Percentiles rank a stretch among this genome's conserved stretches.
Evolutionary conservation across 1,284 basidiomycete genomes (phyloP).

Genomic region (Ceratobasidium sp.): DNA sequence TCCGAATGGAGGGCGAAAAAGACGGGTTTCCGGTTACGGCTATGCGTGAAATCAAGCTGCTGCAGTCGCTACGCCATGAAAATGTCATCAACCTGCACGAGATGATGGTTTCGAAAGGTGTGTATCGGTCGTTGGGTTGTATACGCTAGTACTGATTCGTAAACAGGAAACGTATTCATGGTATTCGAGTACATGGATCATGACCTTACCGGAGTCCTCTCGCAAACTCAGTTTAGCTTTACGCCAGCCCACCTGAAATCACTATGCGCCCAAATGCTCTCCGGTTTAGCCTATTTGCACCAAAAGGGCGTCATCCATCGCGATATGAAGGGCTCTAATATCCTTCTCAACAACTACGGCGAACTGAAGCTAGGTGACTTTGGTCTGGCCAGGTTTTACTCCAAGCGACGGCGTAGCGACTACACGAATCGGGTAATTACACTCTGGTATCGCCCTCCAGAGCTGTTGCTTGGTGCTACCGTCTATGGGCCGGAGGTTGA

Average conservation of each 20-base stretch:
- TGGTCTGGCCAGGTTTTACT: conserved; percentile 96
- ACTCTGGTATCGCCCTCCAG: conserved; percentile 98
- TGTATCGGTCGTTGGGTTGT: conserved; percentile 51
- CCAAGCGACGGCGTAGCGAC: conserved; percentile 88
- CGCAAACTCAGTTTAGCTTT: conserved; percentile 90
- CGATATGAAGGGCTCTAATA: conserved; percentile 98
- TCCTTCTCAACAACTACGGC: conserved; percentile 92
- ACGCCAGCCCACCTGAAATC: conserved; percentile 92
- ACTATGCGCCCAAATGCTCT: conserved; percentile 93
- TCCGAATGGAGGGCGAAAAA: conserved; percentile 96
- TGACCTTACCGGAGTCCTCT: conserved; percentile 94
- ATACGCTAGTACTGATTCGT: background rate
- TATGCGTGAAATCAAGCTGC: conserved; percentile 97
- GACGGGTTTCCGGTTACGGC: conserved; percentile 99
- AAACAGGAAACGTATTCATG: conserved; percentile 93
- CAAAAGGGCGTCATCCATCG: conserved; percentile 96
- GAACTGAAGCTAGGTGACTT: conserved; percentile 98
- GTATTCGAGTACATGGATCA: conserved; percentile 99
- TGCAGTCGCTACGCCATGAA: conserved; percentile 90
- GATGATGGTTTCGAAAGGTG: conserved; percentile 98
- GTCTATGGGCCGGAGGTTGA: conserved; percentile 99
- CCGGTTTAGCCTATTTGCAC: conserved; percentile 93
- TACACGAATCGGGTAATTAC: conserved; percentile 99
- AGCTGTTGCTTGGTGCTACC: conserved; percentile 95
- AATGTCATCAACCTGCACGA: conserved; percentile 93